These are phyloP conservation scores for Lathyrus oleraceus DNA, from an alignment of 306 rosid species.

Conservation along the genomic window DNA sequence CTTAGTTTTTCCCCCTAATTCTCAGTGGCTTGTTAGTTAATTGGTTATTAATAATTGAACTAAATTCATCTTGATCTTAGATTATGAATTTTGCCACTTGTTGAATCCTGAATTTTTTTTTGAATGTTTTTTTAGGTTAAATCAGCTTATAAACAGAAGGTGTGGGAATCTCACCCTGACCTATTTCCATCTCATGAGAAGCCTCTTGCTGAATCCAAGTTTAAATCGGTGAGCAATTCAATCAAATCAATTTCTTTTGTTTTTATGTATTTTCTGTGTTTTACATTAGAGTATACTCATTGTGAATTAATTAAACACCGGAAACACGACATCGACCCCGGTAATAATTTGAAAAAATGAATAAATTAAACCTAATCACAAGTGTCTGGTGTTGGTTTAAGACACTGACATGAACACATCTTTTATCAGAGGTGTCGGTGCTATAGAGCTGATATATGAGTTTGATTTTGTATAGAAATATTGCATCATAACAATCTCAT, in stretches of 20 bases:
- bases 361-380: too few species aligned
- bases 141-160: slow-evolving; percentile 71
- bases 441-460: not conserved
- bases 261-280: not conserved
- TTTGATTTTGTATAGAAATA: slow-evolving; percentile 11
- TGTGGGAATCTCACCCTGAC: slow-evolving; percentile 87
- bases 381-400: too few species aligned
- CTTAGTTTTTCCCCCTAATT: slow-evolving; percentile 1
- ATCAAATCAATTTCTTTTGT: not conserved
- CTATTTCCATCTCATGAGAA: slow-evolving; percentile 64
- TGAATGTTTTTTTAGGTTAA: slow-evolving; percentile 49
- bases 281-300: not conserved
- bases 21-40: not conserved
- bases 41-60: slow-evolving; percentile 2
- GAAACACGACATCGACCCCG: too few species aligned
- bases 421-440: too few species aligned
- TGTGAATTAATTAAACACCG: not conserved
- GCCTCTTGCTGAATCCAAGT: slow-evolving; percentile 64
- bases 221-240: slow-evolving; percentile 56
- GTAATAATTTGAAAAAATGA: too few species aligned
- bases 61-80: not conserved
- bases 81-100: too few species aligned
- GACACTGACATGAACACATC: too few species aligned
- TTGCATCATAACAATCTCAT: not conserved
- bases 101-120: not conserved